Evolutionary conservation across 2,329 filamentous ascomycete species (phyloP), one percentile per base, ranked within the genome.

Genomic region (Nannizzia gypsea): DNA sequence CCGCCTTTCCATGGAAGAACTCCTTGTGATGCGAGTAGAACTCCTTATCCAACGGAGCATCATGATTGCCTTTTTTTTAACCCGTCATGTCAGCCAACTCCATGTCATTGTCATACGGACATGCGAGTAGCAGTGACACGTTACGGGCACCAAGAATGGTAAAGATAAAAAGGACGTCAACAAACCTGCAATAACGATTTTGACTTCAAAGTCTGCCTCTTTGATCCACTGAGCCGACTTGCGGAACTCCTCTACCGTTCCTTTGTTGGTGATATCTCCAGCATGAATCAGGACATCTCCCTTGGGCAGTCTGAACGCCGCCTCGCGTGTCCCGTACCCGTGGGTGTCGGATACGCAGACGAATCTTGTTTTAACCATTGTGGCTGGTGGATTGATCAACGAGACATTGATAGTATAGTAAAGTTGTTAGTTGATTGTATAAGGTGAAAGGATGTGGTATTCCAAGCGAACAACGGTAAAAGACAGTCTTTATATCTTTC

Each of bases 331-430:
- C 3, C 75, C 74, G 59, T 78, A 76, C 60, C 77, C 78, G 66
- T 83, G 80, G 17, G 81, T 84, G 67, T 84, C 81, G 2, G 81
- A 83, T 60, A 83, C 74, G 69, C 81, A 83, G 31, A 83, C 79
- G 50, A 84, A 76, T 61, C 81, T 77, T 52, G 80, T 78, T 61
- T 65, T 70, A 52, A 59, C 65, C 68, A 71, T 71, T 34, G 15
- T 50, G 9, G 20, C 22, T 26, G 22, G 17, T 46, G 20, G 9
- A 6, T 11, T 9, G 9, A 24, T 46, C 42, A 46, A 46, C 9
- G 3, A 46, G 20, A 46, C 20, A 24, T n/a, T n/a, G n/a, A n/a
- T 46, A 4, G 42, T 46, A 46, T 46, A 22, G 17, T 46, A 4
- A 22, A 22, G 42, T 3, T 9, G 8, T 13, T 3, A 22, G 8